Conservation (phyloP, 352 stramenopile species). For the Phytophthora boehmeriae region DNA sequence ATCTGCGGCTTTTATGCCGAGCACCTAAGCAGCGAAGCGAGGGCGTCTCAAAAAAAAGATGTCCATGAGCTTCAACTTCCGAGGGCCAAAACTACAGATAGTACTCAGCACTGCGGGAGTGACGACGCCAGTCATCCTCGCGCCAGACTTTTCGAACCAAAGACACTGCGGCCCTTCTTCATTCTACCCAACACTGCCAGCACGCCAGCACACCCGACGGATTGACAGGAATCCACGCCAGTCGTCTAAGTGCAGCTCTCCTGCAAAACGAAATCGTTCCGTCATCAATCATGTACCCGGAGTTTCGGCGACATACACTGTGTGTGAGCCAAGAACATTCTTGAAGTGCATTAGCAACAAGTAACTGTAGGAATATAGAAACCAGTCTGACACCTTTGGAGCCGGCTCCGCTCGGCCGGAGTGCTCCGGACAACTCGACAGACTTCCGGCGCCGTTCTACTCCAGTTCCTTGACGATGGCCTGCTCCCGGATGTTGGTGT, state of each 20-base stretch:
- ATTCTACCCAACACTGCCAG: slow-evolving; percentile 30
- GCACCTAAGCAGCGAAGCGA: not conserved
- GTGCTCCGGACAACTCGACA: slow-evolving; percentile 11
- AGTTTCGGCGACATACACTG: slow-evolving; percentile 22
- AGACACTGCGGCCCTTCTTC: slow-evolving; percentile 14
- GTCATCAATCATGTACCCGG: too few relatives aligned
- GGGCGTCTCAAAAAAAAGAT: not conserved
- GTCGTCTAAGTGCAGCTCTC: too few relatives aligned
- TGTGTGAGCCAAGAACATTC: slow-evolving; percentile 27
- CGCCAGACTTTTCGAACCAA: slow-evolving; percentile 7
- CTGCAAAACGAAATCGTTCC: too few relatives aligned
- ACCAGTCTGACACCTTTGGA: slow-evolving; percentile 9
- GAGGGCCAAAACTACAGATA: too few relatives aligned
- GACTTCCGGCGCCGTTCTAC: slow-evolving; percentile 46
- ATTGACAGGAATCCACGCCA: not conserved
- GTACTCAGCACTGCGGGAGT: slow-evolving; percentile 2
- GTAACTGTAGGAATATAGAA: slow-evolving; percentile 24
- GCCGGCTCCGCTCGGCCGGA: slow-evolving; percentile 2
- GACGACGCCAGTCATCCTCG: not conserved
- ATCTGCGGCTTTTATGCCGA: not conserved
- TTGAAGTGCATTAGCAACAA: slow-evolving; percentile 21
- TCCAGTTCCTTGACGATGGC: slow-evolving; percentile 82
- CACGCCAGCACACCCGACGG: slow-evolving; percentile 23
- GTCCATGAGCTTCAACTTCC: not conserved
- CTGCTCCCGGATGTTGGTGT: slow-evolving; percentile 77